Conservation (phyloP, 805 yeast species). For the Pichia californica region DNA sequence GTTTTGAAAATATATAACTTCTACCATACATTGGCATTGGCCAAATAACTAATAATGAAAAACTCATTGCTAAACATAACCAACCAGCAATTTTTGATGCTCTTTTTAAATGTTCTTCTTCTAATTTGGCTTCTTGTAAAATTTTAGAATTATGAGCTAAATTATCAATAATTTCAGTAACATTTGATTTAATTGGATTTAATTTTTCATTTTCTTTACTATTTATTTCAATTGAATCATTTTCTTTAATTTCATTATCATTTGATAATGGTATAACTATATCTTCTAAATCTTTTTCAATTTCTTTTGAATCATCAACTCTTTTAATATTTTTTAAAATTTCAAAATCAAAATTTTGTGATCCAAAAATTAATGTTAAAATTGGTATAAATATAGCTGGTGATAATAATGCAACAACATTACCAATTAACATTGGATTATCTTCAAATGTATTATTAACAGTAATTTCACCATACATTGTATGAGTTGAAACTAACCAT, state of each 20-base stretch:
- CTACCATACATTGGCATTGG: slow-evolving; percentile 95
- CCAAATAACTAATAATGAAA: slow-evolving; percentile 68
- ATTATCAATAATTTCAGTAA: slow-evolving; percentile 25
- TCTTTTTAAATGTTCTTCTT: slow-evolving; percentile 42
- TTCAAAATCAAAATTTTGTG: slow-evolving; percentile 72
- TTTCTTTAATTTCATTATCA: slow-evolving; percentile 9
- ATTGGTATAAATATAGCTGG: slow-evolving; percentile 64
- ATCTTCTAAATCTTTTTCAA: slow-evolving; percentile 28
- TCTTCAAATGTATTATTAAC: slow-evolving; percentile 65
- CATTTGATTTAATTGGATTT: slow-evolving; percentile 24
- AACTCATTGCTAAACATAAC: slow-evolving; percentile 54
- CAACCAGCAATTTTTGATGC: slow-evolving; percentile 58
- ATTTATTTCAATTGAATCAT: slow-evolving; percentile 23
- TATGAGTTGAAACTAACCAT: slow-evolving; percentile 51
- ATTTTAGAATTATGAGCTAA: slow-evolving; percentile 16
- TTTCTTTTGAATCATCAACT: slow-evolving; percentile 68
- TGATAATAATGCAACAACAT: slow-evolving; percentile 71
- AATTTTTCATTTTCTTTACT: slow-evolving; percentile 17
- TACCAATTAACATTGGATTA: slow-evolving; percentile 85
- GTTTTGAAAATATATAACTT: slow-evolving; percentile 64
- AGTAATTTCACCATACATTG: slow-evolving; percentile 36
- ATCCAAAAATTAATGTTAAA: slow-evolving; percentile 55
- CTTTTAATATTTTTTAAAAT: slow-evolving; percentile 52
- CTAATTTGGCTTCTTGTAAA: slow-evolving; percentile 35
- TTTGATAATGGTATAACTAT: slow-evolving; percentile 15